phyloP scores from a whole-genome alignment of 139 green algal genomes.

The Nannochloris sp. region DNA sequence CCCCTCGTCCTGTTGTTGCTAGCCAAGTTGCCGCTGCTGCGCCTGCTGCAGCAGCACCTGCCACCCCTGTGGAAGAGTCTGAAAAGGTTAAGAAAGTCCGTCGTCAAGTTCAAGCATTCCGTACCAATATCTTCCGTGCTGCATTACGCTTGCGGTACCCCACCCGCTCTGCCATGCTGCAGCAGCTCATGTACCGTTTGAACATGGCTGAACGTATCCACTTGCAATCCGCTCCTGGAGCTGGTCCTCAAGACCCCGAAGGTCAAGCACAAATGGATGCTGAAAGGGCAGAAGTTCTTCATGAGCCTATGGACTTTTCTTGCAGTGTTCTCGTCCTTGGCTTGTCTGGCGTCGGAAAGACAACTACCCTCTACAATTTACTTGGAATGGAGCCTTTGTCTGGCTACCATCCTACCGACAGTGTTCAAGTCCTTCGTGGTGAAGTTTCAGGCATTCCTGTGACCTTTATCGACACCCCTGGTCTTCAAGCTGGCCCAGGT shows the following conservation, averaged over 20 bases:
- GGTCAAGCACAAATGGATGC: slow-evolving; percentile 15
- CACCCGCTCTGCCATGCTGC: slow-evolving; percentile 6
- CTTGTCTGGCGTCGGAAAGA: slow-evolving; percentile 65
- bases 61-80: not conserved
- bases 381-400: slow-evolving; percentile 28
- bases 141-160: slow-evolving; percentile 26
- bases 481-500: slow-evolving; percentile 36
- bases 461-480: slow-evolving; percentile 76
- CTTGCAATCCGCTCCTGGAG: slow-evolving; percentile 1
- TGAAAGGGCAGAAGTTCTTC: slow-evolving; percentile 27
- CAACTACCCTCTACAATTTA: slow-evolving; percentile 55
- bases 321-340: slow-evolving; percentile 70
- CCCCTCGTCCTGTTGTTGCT: not conserved
- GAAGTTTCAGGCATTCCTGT: slow-evolving; percentile 53
- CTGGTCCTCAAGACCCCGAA: slow-evolving; percentile 1
- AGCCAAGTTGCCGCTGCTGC: not conserved
- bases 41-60: not conserved
- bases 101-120: slow-evolving; percentile 22
- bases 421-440: slow-evolving; percentile 29
- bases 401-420: slow-evolving; percentile 19
- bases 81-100: slow-evolving; percentile 12
- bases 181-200: slow-evolving; percentile 51
- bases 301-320: slow-evolving; percentile 24
- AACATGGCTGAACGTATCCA: slow-evolving; percentile 72
- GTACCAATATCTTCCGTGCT: slow-evolving; percentile 20